Evolutionary conservation across 768 basidiomycete species (phyloP), one percentile per base, ranked within the genome.

Genomic region (Boletus reticuloceps): DNA sequence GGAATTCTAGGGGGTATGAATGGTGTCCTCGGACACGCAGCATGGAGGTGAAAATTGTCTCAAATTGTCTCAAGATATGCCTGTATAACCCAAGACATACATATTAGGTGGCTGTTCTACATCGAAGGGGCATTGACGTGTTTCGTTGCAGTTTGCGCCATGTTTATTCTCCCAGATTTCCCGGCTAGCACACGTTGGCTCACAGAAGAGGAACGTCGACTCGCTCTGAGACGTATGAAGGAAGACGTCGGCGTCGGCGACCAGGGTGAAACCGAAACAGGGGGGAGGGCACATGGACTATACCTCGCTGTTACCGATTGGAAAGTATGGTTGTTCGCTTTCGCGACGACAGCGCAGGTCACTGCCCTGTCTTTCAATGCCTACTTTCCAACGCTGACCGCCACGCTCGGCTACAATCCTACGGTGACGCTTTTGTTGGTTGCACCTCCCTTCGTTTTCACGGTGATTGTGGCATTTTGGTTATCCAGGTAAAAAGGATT

Each of bases 291-390:
- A 12, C 67, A 73, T 34, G 88, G 88, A 9, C 64, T 91, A 9
- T 61, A 70, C 32, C 68, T 86, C 58, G 87, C 88, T n/a, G 39
- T 90, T 54, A 77, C 74, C 22, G 91, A 94, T 65, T 84, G 85
- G 87, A 88, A 83, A 69, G 87, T 94, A 37, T 94, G 89, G 86
- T 85, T 81, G 79, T 77, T 94, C 43, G 79, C 88, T 17, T 55
- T 90, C 27, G 79, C 84, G 13, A 42, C 58, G 52, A n/a, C 58
- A 4, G 47, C 64, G 6, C 50, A 60, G 64, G 66, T 60, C 13
- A 67, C 85, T 39, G 82, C 86, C 12, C 64, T 89, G 6, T 84
- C 83, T 11, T 92, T 92, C 79, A 87, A 88, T 67, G 85, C 83
- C n/a, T 90, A 84, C 69, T 92, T 91, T 75, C 89, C 86, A 22